Conservation (phyloP, 2,329 filamentous ascomycete genomes). For the Chaetomiaceae sp. region DNA sequence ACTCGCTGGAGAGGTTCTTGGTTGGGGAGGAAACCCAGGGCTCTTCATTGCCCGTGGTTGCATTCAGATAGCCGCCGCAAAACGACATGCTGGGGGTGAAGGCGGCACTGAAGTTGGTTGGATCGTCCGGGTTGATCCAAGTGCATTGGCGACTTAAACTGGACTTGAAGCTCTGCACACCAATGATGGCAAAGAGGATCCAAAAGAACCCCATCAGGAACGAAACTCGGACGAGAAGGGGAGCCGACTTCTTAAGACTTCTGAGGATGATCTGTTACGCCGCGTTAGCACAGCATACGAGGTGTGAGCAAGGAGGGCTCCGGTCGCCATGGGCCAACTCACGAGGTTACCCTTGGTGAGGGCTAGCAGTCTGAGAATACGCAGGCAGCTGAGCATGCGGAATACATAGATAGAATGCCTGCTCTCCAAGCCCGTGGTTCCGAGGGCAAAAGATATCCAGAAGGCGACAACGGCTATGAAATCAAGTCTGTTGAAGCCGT, state of each 20-base stretch:
- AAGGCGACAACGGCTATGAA: slow-evolving; percentile 92
- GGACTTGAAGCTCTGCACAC: slow-evolving; percentile 91
- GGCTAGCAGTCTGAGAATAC: slow-evolving; percentile 83
- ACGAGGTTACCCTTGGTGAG: slow-evolving; percentile 90
- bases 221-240: slow-evolving; percentile 82
- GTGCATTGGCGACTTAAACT: slow-evolving; percentile 72
- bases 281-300: slow-evolving; percentile 3
- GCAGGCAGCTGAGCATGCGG: slow-evolving; percentile 91
- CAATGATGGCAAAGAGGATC: slow-evolving; percentile 93
- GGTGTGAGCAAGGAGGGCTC: not conserved
- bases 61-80: slow-evolving; percentile 76
- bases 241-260: slow-evolving; percentile 92
- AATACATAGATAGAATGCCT: slow-evolving; percentile 77
- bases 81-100: slow-evolving; percentile 66
- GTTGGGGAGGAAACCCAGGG: slow-evolving; percentile 58
- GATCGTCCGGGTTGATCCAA: slow-evolving; percentile 62
- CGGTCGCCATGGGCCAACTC: slow-evolving; percentile 32
- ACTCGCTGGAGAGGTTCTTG: slow-evolving; percentile 15
- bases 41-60: slow-evolving; percentile 46
- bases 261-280: slow-evolving; percentile 70
- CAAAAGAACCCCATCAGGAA: slow-evolving; percentile 97
- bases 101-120: slow-evolving; percentile 45
- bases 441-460: slow-evolving; percentile 81
- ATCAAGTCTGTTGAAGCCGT: slow-evolving; percentile 93
- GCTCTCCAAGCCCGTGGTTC: slow-evolving; percentile 62